Evolutionary conservation across 805 yeast species (phyloP), one percentile per base, ranked within the genome.

Genomic region (Yarrowia keelungensis): DNA sequence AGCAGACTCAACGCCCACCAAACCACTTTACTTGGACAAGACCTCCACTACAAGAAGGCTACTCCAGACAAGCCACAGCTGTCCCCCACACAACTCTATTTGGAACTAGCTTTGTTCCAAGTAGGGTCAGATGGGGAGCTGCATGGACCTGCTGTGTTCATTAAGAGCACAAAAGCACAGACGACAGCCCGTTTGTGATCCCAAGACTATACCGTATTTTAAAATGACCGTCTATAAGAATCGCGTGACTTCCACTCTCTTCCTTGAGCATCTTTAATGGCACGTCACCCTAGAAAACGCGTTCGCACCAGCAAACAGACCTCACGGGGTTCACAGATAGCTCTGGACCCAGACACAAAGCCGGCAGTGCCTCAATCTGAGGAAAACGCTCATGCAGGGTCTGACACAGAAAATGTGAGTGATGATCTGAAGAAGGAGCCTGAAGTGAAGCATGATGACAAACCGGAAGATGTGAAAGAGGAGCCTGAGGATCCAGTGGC

Each of bases 141-240:
- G 58, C 58, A 53, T 53, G 16, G 42, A 36, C 11, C 9, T 7
- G 5, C 26, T 19, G 58, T n/a, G 4, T 26, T 8, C 35, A 15
- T 49, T 46, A 49, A 53, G 59, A 53, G 35, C 45, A 53, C 45
- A 53, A 53, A 53, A 53, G 45, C 45, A 53, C 59, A 53, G 32
- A 38, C 59, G 9, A 53, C 59, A 53, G 36, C 8, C 45, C 19
- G 9, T 8, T 3, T 53, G 59, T 53, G 45, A 39, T 35, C 12
- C 45, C 43, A 53, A 14, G 59, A 19, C 45, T 15, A 38, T 39
- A 53, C 12, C 39, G 16, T 53, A 53, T 32, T 51, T 16, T 12
- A 12, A 3, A 36, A 11, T 19, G 32, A 8, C 36, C 4, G 36
- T 8, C 12, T 53, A 38, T 39, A 53, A 39, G 58, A 19, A 16